Percentiles rank a stretch among this genome's conserved stretches.
Evolutionary conservation across 257 asterid genomes (phyloP).

Genomic region (Ajuga chamaepitys): DNA sequence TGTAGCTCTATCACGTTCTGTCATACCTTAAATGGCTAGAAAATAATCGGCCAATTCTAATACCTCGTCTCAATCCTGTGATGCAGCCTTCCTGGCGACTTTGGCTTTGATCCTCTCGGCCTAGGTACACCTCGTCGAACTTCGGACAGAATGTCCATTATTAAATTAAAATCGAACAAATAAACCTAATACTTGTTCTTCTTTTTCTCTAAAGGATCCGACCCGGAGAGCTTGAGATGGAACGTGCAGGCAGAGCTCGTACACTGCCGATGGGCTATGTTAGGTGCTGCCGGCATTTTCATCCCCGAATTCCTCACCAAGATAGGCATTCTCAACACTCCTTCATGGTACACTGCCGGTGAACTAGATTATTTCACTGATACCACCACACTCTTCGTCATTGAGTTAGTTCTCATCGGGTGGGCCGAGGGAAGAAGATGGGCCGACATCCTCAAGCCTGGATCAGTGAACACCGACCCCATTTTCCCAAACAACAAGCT

Average conservation of each 20-base stretch:
- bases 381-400: constrained; percentile 72
- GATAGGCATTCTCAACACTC: constrained; percentile 84
- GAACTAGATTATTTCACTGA: constrained; percentile 93
- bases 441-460: constrained; percentile 97
- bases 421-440: constrained; percentile 99
- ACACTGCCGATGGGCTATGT: constrained; percentile 98
- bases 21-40: too few species aligned
- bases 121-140: constrained; percentile 42
- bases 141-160: not conserved
- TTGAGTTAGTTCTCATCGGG: constrained; percentile 82
- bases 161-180: not conserved
- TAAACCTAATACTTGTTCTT: not conserved
- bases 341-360: constrained; percentile 99
- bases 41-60: not conserved
- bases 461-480: constrained; percentile 90
- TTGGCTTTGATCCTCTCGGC: constrained; percentile 97
- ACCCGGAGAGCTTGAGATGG: constrained; percentile 96
- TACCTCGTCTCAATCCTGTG: not conserved
- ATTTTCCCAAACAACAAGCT: constrained; percentile 99
- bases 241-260: constrained; percentile 81
- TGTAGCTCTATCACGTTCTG: too few species aligned
- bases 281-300: constrained; percentile 97
- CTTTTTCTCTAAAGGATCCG: constrained; percentile 52
- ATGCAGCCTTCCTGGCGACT: constrained; percentile 99
- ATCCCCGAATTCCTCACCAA: constrained; percentile 94